Evolutionary conservation across 2,329 filamentous ascomycete genomes (phyloP).

Genomic region (Drechslerella dactyloides): DNA sequence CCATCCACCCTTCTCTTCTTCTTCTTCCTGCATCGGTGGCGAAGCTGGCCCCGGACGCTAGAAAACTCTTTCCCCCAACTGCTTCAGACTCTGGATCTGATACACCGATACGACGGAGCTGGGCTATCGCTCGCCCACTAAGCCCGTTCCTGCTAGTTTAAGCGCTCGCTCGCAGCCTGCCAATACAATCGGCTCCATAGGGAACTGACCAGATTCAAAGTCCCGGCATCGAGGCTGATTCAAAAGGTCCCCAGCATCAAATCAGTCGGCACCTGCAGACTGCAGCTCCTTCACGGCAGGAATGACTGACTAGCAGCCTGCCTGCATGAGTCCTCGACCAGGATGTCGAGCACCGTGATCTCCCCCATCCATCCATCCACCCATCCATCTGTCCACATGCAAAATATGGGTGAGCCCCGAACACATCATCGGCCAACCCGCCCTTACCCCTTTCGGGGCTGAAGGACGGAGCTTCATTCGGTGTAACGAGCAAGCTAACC

Average conservation of each 20-base stretch:
- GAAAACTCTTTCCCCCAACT: conserved; percentile 22
- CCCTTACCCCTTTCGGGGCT: conserved; percentile 40
- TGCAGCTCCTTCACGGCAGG: not conserved
- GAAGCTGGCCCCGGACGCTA: conserved; percentile 39
- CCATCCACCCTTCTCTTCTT: not conserved
- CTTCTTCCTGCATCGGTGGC: conserved; percentile 17
- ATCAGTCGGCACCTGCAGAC: not conserved
- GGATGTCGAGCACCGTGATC: not conserved
- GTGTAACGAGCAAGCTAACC: not conserved
- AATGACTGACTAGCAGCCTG: not conserved
- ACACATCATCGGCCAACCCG: conserved; percentile 42
- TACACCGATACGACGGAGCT: not conserved
- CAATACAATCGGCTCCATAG: not conserved
- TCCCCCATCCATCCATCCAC: not conserved
- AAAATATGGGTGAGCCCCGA: conserved; percentile 37
- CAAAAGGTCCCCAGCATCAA: not conserved
- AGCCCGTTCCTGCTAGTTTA: not conserved
- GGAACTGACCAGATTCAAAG: not conserved
- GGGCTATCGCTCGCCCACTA: not conserved
- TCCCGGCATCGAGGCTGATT: not conserved
- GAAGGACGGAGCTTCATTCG: conserved; percentile 19
- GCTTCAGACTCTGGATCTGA: conserved; percentile 13
- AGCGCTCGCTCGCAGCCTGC: not conserved
- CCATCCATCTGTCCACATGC: conserved; percentile 6
- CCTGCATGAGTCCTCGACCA: conserved; percentile 7